phyloP scores from a whole-genome alignment of 345 rosid species.

The Gossypium ekmanianum region DNA sequence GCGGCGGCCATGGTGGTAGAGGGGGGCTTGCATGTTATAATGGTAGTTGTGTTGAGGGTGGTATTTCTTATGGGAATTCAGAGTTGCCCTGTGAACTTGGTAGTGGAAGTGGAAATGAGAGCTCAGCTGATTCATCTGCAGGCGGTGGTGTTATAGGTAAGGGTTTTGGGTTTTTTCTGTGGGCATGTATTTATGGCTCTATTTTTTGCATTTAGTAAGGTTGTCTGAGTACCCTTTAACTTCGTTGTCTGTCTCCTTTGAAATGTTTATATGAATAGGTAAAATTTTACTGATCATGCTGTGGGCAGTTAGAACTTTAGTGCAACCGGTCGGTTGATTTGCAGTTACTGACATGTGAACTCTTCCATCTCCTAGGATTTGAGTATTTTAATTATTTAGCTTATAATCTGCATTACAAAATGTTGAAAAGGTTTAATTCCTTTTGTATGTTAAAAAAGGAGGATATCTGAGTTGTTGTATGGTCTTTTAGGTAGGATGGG shows the following conservation, averaged over 20 bases:
- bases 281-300: not conserved
- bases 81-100: slow-evolving; percentile 97
- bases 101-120: slow-evolving; percentile 95
- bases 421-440: not conserved
- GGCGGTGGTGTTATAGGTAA: slow-evolving; percentile 97
- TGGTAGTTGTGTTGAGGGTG: slow-evolving; percentile 61
- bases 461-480: not conserved
- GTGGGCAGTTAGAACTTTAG: not conserved
- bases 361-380: not conserved
- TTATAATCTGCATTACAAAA: not conserved
- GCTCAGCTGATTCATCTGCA: slow-evolving; percentile 52
- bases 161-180: slow-evolving; percentile 11
- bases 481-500: slow-evolving; percentile 5
- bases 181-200: not conserved
- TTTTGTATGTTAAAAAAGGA: not conserved
- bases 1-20: slow-evolving; percentile 97
- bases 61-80: slow-evolving; percentile 76
- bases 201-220: not conserved
- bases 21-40: slow-evolving; percentile 83
- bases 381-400: not conserved
- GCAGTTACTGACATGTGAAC: not conserved
- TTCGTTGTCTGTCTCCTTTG: not conserved
- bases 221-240: not conserved
- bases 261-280: not conserved
- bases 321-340: not conserved